Percentiles rank a stretch among this genome's conserved stretches.
Conservation (phyloP, 768 basidiomycete species). For the Hygrophoropsis aurantiaca region DNA sequence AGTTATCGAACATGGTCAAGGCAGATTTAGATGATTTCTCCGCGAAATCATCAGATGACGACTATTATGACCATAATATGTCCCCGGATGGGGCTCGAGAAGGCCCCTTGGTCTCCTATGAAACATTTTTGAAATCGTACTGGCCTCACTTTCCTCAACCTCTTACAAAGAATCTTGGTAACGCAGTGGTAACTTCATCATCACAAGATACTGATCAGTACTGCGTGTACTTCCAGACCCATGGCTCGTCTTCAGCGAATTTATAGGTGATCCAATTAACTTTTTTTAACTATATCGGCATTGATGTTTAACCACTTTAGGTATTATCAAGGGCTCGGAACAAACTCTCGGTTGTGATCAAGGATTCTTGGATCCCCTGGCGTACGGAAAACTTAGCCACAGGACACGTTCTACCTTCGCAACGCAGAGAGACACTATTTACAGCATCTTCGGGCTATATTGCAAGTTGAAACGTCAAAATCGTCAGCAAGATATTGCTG, state of each 20-base stretch:
- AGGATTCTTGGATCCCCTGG: slow-evolving; percentile 40
- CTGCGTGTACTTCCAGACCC: slow-evolving; percentile 43
- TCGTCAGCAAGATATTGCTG: slow-evolving; percentile 55
- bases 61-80: too few relatives aligned
- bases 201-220: not conserved
- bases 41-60: not conserved
- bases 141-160: slow-evolving; percentile 60
- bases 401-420: slow-evolving; percentile 58
- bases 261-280: slow-evolving; percentile 50
- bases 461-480: slow-evolving; percentile 40
- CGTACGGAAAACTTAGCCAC: slow-evolving; percentile 49
- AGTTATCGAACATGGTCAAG: not conserved
- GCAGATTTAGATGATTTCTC: slow-evolving; percentile 3
- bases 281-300: not conserved
- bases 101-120: slow-evolving; percentile 41
- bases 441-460: slow-evolving; percentile 55
- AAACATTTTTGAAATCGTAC: slow-evolving; percentile 48
- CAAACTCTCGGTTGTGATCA: slow-evolving; percentile 34
- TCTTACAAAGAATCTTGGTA: slow-evolving; percentile 55
- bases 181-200: slow-evolving; percentile 2
- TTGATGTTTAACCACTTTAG: slow-evolving; percentile 19
- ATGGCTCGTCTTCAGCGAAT: slow-evolving; percentile 60
- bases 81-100: too few relatives aligned
- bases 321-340: slow-evolving; percentile 73
- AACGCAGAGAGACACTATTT: slow-evolving; percentile 45